A percentile compares a stretch with the other conserved stretches of the same genome.
phyloP scores from a whole-genome alignment of 495 filamentous ascomycete species.

The Trichoderma parareesei region DNA sequence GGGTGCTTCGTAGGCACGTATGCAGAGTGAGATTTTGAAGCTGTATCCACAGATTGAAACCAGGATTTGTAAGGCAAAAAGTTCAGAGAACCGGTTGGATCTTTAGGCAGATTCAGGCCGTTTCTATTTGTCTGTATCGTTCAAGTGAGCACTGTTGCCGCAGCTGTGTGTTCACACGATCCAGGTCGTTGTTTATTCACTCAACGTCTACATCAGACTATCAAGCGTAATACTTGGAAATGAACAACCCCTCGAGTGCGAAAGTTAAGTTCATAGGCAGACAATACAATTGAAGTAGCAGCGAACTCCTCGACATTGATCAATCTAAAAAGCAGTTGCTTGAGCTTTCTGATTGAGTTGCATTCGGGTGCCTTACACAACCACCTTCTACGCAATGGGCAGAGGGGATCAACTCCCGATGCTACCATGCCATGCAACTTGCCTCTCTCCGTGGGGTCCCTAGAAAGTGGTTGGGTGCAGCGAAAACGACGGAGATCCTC shows the following conservation, averaged over 20 bases:
- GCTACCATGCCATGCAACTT: slow-evolving; percentile 1
- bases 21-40: slow-evolving; percentile 7
- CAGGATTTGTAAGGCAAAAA: neutral
- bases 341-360: neutral
- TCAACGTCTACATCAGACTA: too few relatives aligned
- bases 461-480: neutral
- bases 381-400: neutral
- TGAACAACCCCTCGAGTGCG: too few relatives aligned
- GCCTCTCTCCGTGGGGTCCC: neutral
- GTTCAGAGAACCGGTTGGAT: neutral
- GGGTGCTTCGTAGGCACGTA: too few relatives aligned
- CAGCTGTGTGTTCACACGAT: too few relatives aligned
- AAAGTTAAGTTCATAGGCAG: too few relatives aligned
- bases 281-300: too few relatives aligned
- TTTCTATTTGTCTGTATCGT: neutral
- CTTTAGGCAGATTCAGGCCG: too few relatives aligned
- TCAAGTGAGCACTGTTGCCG: too few relatives aligned
- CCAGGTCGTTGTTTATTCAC: too few relatives aligned
- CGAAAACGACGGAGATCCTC: neutral
- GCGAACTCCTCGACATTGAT: too few relatives aligned
- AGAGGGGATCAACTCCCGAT: neutral
- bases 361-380: neutral
- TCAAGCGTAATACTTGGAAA: too few relatives aligned
- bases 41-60: neutral
- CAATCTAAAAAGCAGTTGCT: neutral